Percentiles rank a stretch among this genome's conserved stretches.
Evolutionary conservation across 257 asterid species (phyloP).

Genomic region (Jaltomata sinuosa): DNA sequence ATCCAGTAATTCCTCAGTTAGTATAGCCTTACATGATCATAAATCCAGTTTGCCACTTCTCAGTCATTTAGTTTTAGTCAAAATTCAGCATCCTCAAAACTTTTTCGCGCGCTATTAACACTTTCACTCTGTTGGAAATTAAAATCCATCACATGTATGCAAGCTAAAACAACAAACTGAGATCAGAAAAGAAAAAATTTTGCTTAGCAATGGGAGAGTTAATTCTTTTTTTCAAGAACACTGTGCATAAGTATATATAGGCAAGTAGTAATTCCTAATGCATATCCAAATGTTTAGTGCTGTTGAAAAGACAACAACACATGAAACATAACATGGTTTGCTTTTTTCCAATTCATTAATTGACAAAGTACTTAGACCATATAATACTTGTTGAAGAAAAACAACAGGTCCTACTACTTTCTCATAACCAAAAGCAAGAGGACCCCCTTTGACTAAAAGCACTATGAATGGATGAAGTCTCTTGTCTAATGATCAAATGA

Average conservation of each 20-base stretch:
- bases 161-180: neutral
- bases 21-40: no score
- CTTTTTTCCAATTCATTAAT: neutral
- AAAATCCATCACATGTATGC: conserved; percentile 11
- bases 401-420: neutral
- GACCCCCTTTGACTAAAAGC: neutral
- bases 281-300: neutral
- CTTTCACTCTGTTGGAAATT: conserved; percentile 11
- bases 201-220: neutral
- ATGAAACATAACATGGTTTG: conserved; percentile 4
- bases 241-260: neutral
- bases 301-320: neutral
- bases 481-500: neutral
- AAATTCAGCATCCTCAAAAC: neutral
- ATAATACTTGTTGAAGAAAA: neutral
- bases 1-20: no score
- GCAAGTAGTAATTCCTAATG: neutral
- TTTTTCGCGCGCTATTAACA: neutral
- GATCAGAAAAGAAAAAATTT: neutral
- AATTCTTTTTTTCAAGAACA: neutral
- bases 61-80: neutral
- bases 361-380: neutral
- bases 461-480: neutral
- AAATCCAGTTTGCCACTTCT: no score
- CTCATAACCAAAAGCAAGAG: neutral